Conservation (phyloP, 805 yeast genomes). For the Scheffersomyces lignosus region DNA sequence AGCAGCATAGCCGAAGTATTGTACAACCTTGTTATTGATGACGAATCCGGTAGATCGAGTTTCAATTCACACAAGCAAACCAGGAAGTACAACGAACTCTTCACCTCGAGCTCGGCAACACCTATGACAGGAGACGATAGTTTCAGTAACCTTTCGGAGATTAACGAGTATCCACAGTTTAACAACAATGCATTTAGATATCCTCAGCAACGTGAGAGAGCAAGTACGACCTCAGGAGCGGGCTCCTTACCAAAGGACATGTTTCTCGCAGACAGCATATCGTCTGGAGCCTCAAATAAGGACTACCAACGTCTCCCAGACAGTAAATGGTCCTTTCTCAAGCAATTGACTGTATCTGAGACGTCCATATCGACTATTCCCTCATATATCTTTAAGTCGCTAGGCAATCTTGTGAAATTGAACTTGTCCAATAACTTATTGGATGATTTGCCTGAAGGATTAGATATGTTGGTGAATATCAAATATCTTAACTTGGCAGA, state of each 20-base stretch:
- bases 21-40: conserved; percentile 54
- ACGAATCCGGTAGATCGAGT: conserved; percentile 42
- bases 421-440: conserved; percentile 58
- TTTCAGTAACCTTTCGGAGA: conserved; percentile 4
- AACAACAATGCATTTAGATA: conserved; percentile 25
- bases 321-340: conserved; percentile 39
- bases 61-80: conserved; percentile 26
- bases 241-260: conserved; percentile 26
- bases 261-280: conserved; percentile 6
- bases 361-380: conserved; percentile 40
- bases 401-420: conserved; percentile 42
- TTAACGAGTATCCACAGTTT: conserved; percentile 5
- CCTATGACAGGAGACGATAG: conserved; percentile 11
- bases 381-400: conserved; percentile 37
- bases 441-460: conserved; percentile 52
- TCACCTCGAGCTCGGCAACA: conserved; percentile 1
- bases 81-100: conserved; percentile 11
- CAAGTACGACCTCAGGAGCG: conserved; percentile 22
- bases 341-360: conserved; percentile 42
- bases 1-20: conserved; percentile 54
- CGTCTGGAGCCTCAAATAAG: conserved; percentile 3
- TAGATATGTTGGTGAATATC: conserved; percentile 46
- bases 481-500: conserved; percentile 48
- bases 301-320: conserved; percentile 30
- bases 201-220: conserved; percentile 20